Evolutionary conservation across 176 grass and related monocot species (phyloP), one percentile per base, ranked within the genome.

Genomic region (Pharus latifolius): DNA sequence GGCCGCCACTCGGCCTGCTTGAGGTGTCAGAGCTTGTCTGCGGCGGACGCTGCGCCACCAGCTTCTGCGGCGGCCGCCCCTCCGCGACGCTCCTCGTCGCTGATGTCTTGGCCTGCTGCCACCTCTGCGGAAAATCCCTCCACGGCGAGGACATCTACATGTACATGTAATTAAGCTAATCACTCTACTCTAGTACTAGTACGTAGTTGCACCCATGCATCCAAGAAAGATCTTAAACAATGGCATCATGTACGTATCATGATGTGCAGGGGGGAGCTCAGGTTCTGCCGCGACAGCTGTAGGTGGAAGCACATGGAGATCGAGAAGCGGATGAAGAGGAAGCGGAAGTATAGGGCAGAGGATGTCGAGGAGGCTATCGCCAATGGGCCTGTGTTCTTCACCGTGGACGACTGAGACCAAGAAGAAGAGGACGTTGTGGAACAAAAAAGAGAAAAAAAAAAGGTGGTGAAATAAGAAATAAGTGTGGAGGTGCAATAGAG

Each of bases 281-380:
- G 73, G 14, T 92, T 88, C 28, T 88, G 85, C 50, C 82, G 63
- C 57, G 30, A 7, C 20, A 70, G 80, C 26, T 92, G 86, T 61
- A 43, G 83, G 37, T 52, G 29, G 27, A 35, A 51, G 7, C 88
- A 80, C 44, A 72, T 85, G 49, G 30, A 71, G 12, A 87, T 63
- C 33, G 40, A 43, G 11, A 69, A 63, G n/a, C n/a, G n/a, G n/a
- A n/a, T n/a, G n/a, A 27, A 40, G 32, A 22, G 19, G 10, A 3
- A 7, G 43, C 37, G 17, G 37, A 26, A 0, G 5, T 5, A 10
- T 49, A 15, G 23, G 0, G 2, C 28, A 44, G 61, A 33, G n/a
- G n/a, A n/a, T n/a, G n/a, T n/a, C 23, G 48, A 35, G 26, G 65
- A n/a, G n/a, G n/a, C n/a, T n/a, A n/a, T 48, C n/a, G 11, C 56